A percentile compares a stretch with the other conserved stretches of the same genome.
phyloP scores from a whole-genome alignment of 78 protist genomes.

The Goniomonas avonlea region DNA sequence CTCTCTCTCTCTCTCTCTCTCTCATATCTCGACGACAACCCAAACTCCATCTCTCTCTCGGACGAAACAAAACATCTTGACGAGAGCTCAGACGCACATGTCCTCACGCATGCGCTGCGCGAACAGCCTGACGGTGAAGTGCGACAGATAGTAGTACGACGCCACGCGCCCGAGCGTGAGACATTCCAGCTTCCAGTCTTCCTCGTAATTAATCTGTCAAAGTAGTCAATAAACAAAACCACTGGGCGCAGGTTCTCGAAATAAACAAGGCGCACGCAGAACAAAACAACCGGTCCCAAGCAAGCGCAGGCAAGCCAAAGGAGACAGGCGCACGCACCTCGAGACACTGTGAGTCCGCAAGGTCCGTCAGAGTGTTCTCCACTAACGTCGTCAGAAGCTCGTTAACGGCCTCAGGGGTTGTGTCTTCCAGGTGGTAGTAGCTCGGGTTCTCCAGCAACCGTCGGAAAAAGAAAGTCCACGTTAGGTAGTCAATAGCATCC shows the following conservation, averaged over 20 bases:
- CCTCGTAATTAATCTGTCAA: slow-evolving; percentile 29
- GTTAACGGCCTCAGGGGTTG: slow-evolving; percentile 11
- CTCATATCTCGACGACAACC: background rate
- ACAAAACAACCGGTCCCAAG: too few species aligned
- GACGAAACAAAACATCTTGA: background rate
- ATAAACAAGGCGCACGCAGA: too few species aligned
- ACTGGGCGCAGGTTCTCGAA: too few species aligned
- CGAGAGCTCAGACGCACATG: background rate
- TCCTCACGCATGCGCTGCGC: background rate
- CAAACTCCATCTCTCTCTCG: background rate
- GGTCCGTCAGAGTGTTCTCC: slow-evolving; percentile 46
- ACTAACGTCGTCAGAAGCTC: slow-evolving; percentile 50
- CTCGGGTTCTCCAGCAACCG: slow-evolving; percentile 85
- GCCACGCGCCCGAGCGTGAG: slow-evolving; percentile 79
- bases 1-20: too few species aligned
- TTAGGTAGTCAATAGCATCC: slow-evolving; percentile 81
- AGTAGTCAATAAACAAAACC: too few species aligned
- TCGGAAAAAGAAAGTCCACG: slow-evolving; percentile 95
- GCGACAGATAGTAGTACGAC: slow-evolving; percentile 87
- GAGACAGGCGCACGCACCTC: background rate
- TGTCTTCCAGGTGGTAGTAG: slow-evolving; percentile 79
- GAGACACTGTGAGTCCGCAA: slow-evolving; percentile 47
- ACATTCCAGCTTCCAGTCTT: background rate
- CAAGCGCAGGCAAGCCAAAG: background rate
- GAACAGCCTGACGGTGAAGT: slow-evolving; percentile 68